Base-by-base conservation (phyloP, 164 flowering plant species). In the Liquidambar formosana region DNA sequence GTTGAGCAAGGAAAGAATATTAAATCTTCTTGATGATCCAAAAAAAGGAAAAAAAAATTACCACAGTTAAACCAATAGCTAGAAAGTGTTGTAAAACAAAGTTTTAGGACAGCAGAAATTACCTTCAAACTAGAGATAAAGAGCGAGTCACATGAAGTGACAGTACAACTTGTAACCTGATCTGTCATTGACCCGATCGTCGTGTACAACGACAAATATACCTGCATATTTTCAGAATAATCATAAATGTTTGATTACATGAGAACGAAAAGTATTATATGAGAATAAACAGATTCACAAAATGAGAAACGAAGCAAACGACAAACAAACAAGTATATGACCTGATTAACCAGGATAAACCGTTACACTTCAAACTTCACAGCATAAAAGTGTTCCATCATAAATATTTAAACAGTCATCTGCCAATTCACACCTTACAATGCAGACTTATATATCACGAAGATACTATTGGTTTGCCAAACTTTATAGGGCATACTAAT, bases 51-150 rank as follows among this genome's bases (percentile, higher is more conserved):
- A 10, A 44, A 3, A 56, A 62, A 10, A 52, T 33, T 33, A 33
- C 41, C 41, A 33, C n/a, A 33, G 41, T 33, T 33, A 33, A 33
- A 33, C 41, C 22, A 54, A 25, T 21, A 26, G 21, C 13, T 19
- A 25, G 58, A 54, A 23, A 21, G 26, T 19, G 27, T 19, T 23
- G 12, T 54, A 4, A 8, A 21, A 54, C 10, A 22, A 48, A 51
- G 52, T 46, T 12, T 2, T 12, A 11, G 13, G 48, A 9, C 27
- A 27, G 6, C 12, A 16, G n/a, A 61, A 47, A 22, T 63, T 79
- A 94, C 99, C 99, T 93, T 93, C 69, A 95, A 68, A 80, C 85
- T 85, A 27, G 83, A 81, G 71, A 95, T 82, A 61, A 69, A 80
- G 33, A 91, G 81, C 6, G 96, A 75, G 68, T 91, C 94, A 26